These are phyloP conservation scores for Thymus mandschuricus DNA, from an alignment of 257 asterid species.

Conservation along the genomic window DNA sequence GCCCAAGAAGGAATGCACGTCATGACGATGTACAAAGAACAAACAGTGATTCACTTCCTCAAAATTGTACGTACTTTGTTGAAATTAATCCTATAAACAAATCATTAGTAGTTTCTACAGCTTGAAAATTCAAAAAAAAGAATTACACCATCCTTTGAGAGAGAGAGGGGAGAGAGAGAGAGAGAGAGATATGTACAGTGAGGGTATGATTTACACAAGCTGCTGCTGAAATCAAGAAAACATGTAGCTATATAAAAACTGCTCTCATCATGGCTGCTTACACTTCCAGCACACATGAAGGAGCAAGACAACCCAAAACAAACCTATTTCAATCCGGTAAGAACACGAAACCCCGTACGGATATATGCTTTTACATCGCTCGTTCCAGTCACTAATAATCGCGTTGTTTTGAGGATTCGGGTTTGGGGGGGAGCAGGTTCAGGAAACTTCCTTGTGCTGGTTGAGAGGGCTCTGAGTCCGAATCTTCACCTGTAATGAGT, in stretches of 20 bases:
- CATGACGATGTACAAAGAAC: background rate
- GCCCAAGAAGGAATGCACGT: no score
- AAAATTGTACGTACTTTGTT: slow-evolving; percentile 19
- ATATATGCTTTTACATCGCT: slow-evolving; percentile 36
- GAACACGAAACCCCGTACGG: slow-evolving; percentile 27
- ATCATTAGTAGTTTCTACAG: slow-evolving; percentile 43
- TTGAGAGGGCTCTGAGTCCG: slow-evolving; percentile 60
- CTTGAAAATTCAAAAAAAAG: slow-evolving; percentile 31
- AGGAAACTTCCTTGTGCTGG: slow-evolving; percentile 78
- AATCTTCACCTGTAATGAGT: slow-evolving; percentile 61
- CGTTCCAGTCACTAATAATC: slow-evolving; percentile 38
- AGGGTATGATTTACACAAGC: slow-evolving; percentile 59
- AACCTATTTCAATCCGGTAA: slow-evolving; percentile 36
- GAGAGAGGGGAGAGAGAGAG: background rate
- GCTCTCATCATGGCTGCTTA: slow-evolving; percentile 42
- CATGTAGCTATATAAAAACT: slow-evolving; percentile 15
- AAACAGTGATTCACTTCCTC: slow-evolving; percentile 30
- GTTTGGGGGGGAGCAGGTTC: slow-evolving; percentile 63
- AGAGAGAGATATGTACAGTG: slow-evolving; percentile 48
- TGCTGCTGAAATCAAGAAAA: slow-evolving; percentile 28
- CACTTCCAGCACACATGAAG: slow-evolving; percentile 46
- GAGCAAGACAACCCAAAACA: slow-evolving; percentile 37
- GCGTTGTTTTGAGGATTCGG: slow-evolving; percentile 50
- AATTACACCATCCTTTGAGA: slow-evolving; percentile 36
- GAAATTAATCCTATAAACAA: slow-evolving; percentile 33